Evolutionary conservation across 2,329 filamentous ascomycete genomes (phyloP), one percentile per base, ranked within the genome.

Genomic region (Fusarium armeniacum): DNA sequence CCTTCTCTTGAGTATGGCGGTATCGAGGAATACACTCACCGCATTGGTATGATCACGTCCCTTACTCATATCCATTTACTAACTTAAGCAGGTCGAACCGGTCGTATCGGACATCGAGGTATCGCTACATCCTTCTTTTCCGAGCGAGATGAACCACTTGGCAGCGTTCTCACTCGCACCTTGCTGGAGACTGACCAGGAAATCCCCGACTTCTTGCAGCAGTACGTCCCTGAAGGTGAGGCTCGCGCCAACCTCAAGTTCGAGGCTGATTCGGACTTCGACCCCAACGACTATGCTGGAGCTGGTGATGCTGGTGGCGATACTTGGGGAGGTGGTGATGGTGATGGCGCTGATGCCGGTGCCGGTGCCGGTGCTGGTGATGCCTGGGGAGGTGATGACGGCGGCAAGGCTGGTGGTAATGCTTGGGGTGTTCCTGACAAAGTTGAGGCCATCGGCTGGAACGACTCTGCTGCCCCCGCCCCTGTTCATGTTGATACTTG

Each of bases 1-100:
- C 95, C 95, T 0, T 89, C 85, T 7, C 81, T 84, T 44, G 83
- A 89, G 1, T 86, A 95, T 72, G 94, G 93, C n/a, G 95, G 94
- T 3, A 97, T 98, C 58, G 90, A 93, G 50, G 96, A 98, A 78
- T 99, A 98, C 74, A 90, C 92, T 28, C 96, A 99, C 77, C 93
- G 96, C 15, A 98, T 98, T 77, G 96, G 92, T 93, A 88, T 81
- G 85, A 76, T 26, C 15, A 11, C 36, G 20, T n/a, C 26, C n/a
- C 49, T 44, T 26, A 7, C 7, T 26, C 30, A 24, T 43, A 20
- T 28, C 22, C 5, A n/a, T 54, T 24, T 12, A 33, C 58, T 72
- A 55, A 70, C 52, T 18, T 51, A 15, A 11, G 26, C 22, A 93
- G 91, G 96, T 67, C 94, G 96, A 65, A 99, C 96, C 72, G 96